Evolutionary conservation across 371 early-diverging fungal genomes (phyloP).

Genomic region (Syncephalis plumigaleata): DNA sequence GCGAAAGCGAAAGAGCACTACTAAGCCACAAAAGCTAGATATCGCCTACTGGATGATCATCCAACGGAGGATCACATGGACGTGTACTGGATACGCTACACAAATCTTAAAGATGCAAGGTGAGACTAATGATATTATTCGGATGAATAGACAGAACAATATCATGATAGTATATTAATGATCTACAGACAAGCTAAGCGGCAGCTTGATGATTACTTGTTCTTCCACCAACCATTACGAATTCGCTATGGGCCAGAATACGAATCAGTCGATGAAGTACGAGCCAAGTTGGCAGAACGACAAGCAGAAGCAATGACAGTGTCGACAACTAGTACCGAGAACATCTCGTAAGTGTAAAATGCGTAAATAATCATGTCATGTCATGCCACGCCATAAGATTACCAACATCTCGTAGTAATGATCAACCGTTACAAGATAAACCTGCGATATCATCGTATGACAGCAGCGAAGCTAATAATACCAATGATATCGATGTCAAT

Average conservation of each 20-base stretch:
- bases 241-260: conserved; percentile 27
- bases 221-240: conserved; percentile 16
- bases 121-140: too few relatives aligned
- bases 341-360: too few relatives aligned
- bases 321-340: too few relatives aligned
- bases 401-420: too few relatives aligned
- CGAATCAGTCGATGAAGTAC: conserved; percentile 24
- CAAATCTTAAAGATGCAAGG: conserved; percentile 11
- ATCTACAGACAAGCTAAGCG: conserved; percentile 18
- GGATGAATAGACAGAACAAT: background rate
- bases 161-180: background rate
- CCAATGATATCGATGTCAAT: too few relatives aligned
- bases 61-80: conserved; percentile 14
- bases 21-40: background rate
- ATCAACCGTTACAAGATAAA: too few relatives aligned
- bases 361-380: too few relatives aligned
- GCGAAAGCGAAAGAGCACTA: background rate
- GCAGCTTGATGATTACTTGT: conserved; percentile 21
- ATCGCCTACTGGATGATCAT: conserved; percentile 16
- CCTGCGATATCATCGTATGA: too few relatives aligned
- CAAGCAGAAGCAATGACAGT: background rate
- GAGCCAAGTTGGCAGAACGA: conserved; percentile 15
- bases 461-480: too few relatives aligned
- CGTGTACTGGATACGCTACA: conserved; percentile 16
- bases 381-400: too few relatives aligned